Evolutionary conservation across 2,329 filamentous ascomycete genomes (phyloP).

Genomic region (Paraphaeosphaeria sporulosa): DNA sequence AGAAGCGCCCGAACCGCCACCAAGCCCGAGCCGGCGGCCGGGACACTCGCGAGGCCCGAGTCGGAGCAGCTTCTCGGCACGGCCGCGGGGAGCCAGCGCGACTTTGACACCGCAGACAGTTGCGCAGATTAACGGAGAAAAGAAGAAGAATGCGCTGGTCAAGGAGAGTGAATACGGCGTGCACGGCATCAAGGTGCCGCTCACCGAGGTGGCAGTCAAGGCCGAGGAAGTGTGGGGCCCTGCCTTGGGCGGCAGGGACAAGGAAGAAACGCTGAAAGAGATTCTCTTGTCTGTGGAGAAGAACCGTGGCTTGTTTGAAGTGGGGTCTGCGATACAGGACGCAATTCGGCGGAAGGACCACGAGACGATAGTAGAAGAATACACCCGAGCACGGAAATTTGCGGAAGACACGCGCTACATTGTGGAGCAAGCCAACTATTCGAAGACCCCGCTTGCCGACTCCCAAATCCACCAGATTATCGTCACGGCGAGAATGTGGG

Average conservation of each 20-base stretch:
- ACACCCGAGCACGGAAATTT: constrained; percentile 80
- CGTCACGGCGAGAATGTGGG: constrained; percentile 92
- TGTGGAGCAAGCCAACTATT: constrained; percentile 61
- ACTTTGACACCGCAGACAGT: constrained; percentile 40
- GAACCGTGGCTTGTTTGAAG: constrained; percentile 82
- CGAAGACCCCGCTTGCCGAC: constrained; percentile 70
- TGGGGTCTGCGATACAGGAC: constrained; percentile 78
- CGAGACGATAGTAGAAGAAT: constrained; percentile 85
- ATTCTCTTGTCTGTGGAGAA: constrained; percentile 79
- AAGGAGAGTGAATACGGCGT: constrained; percentile 74
- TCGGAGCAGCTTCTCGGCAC: constrained; percentile 62
- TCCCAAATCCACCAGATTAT: constrained; percentile 85
- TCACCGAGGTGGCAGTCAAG: constrained; percentile 90
- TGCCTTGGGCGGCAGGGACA: constrained; percentile 86
- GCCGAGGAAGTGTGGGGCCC: constrained; percentile 98
- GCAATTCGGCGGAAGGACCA: constrained; percentile 92
- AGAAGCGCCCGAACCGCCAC: constrained; percentile 44
- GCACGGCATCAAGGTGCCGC: constrained; percentile 76
- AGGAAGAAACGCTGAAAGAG: constrained; percentile 84
- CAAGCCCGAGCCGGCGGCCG: constrained; percentile 54
- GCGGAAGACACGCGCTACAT: constrained; percentile 79
- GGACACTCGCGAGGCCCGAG: constrained; percentile 73
- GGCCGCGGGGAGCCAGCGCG: constrained; percentile 54
- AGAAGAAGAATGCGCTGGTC: constrained; percentile 86
- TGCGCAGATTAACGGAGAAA: constrained; percentile 55